Base-by-base conservation (phyloP, 345 rosid genomes). In the Physaria fendleri region DNA sequence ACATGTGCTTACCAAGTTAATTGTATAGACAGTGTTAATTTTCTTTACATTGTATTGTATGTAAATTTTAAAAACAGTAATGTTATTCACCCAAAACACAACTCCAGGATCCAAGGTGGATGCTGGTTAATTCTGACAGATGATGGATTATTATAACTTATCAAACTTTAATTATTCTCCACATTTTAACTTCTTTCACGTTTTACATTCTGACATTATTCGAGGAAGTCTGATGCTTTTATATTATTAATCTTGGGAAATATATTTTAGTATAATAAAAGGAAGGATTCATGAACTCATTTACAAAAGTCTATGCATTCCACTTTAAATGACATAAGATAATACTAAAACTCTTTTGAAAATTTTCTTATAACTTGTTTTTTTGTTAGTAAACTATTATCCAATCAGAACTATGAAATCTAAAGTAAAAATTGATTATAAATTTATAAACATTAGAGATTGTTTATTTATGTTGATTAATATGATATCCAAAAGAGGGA, bases 191-290 rank as follows among this genome's bases (percentile, higher is more conserved):
- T 59, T 68, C 56, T 43, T 43, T 42, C 60, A 43, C 47, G 61
- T 60, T 68, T 59, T 27, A 51, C 38, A 60, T 51, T 68, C 61
- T 68, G 66, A 68, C 73, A 53, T 35, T 68, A 68, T 68, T 68
- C 73, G 73, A 52, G 48, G 41, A 51, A 52, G 53, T 52, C 35
- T 23, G 41, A 59, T 60, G 46, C 66, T 60, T 20, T 27, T n/a
- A 14, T 33, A 32, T 30, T 24, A 24, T n/a, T n/a, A n/a, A n/a
- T n/a, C n/a, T n/a, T n/a, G n/a, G n/a, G n/a, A n/a, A n/a, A n/a
- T n/a, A n/a, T n/a, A n/a, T n/a, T n/a, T n/a, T n/a, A n/a, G n/a
- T n/a, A n/a, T n/a, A n/a, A n/a, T n/a, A n/a, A n/a, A n/a, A n/a
- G n/a, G n/a, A n/a, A 46, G 30, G 33, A 11, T 24, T 39, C 8